Percentiles rank a stretch among this genome's conserved stretches.
phyloP scores from a whole-genome alignment of 73 alveolate species.

The Blepharisma stoltei region DNA sequence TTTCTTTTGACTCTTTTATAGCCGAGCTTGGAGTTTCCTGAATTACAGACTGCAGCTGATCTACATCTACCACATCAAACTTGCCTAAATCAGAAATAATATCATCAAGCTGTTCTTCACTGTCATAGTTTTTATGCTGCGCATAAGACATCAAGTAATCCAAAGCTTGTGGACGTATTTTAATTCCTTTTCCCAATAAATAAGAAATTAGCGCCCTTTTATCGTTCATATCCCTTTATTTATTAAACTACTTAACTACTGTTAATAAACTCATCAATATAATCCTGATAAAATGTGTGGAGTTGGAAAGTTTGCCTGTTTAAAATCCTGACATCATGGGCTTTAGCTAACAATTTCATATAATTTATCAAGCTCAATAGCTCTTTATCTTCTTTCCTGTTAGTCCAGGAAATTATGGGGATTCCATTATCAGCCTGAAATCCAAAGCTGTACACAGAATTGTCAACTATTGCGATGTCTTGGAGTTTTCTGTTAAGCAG shows the following conservation, averaged over 20 bases:
- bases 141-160: neutral
- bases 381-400: slow-evolving; percentile 55
- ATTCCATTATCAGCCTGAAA: slow-evolving; percentile 60
- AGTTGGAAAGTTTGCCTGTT: slow-evolving; percentile 37
- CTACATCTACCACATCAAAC: neutral
- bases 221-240: no score
- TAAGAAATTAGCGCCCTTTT: no score
- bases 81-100: neutral
- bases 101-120: neutral
- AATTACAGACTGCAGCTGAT: neutral
- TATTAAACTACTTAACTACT: no score
- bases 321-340: slow-evolving; percentile 38
- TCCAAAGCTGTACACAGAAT: slow-evolving; percentile 57
- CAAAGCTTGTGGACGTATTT: neutral
- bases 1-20: neutral
- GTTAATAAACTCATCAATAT: no score
- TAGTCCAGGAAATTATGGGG: slow-evolving; percentile 56
- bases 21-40: neutral
- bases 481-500: slow-evolving; percentile 44
- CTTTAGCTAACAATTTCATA: slow-evolving; percentile 34
- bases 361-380: slow-evolving; percentile 43
- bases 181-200: neutral
- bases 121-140: neutral
- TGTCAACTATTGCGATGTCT: slow-evolving; percentile 59
- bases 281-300: no score